Evolutionary conservation across 1,284 basidiomycete genomes (phyloP).

Genomic region (Ceratobasidium sp.): DNA sequence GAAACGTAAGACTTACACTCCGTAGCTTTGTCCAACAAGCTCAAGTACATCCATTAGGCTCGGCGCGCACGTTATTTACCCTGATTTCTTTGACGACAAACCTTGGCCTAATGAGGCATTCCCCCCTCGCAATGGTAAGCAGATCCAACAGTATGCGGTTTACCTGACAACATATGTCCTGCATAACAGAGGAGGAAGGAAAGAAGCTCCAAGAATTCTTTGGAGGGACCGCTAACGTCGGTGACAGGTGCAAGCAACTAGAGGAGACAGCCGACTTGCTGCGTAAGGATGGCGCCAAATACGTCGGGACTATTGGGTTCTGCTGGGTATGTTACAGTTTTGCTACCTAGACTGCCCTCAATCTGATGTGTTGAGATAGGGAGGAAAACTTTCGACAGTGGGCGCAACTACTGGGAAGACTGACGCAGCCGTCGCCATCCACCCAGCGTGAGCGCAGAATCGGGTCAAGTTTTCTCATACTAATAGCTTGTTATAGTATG

Average conservation of each 20-base stretch:
- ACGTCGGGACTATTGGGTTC: conserved; percentile 59
- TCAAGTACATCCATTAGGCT: conserved; percentile 60
- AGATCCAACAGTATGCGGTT: conserved; percentile 55
- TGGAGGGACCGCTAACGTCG: conserved; percentile 64
- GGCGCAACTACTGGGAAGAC: conserved; percentile 57
- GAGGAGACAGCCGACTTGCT: conserved; percentile 63
- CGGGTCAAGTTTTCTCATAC: not conserved
- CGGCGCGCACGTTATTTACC: conserved; percentile 36
- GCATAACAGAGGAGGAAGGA: conserved; percentile 47
- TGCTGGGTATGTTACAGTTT: conserved; percentile 67
- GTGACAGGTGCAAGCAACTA: conserved; percentile 63
- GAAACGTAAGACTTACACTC: conserved; percentile 52
- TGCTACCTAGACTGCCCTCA: not conserved
- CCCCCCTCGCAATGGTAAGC: conserved; percentile 68
- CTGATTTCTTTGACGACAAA: conserved; percentile 41
- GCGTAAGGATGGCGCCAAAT: conserved; percentile 63
- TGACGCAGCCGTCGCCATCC: conserved; percentile 66
- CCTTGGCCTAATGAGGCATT: conserved; percentile 58
- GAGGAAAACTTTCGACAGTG: conserved; percentile 69
- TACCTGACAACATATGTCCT: not conserved
- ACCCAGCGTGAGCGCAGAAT: conserved; percentile 65
- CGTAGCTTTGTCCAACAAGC: conserved; percentile 53
- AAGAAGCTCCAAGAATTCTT: conserved; percentile 68
- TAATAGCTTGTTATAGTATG: conserved; percentile 62
- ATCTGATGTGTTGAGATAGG: conserved; percentile 53